Conservation (phyloP, 148 eudicot genomes). For the Diospyros lotus region DNA sequence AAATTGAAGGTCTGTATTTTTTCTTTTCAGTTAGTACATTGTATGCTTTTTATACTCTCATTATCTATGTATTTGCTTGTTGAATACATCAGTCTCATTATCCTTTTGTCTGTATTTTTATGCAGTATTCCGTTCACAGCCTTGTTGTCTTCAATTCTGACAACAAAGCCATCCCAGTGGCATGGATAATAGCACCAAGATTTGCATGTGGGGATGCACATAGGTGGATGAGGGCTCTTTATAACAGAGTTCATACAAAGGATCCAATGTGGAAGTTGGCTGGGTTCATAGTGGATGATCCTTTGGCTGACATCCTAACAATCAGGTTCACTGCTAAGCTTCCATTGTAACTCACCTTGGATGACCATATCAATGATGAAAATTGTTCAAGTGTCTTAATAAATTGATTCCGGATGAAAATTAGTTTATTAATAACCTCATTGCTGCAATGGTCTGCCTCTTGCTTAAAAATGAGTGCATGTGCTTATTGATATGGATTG, state of each 20-base stretch:
- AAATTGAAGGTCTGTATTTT: slow-evolving; percentile 63
- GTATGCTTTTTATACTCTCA: background rate
- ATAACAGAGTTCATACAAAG: slow-evolving; percentile 65
- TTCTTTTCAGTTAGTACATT: slow-evolving; percentile 5
- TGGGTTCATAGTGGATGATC: slow-evolving; percentile 88
- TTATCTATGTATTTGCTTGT: background rate
- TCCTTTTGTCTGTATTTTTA: slow-evolving; percentile 19
- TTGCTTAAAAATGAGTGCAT: background rate
- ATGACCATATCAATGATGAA: background rate
- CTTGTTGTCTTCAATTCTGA: slow-evolving; percentile 90
- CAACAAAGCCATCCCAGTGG: slow-evolving; percentile 96
- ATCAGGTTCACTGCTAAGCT: slow-evolving; percentile 49
- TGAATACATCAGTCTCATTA: slow-evolving; percentile 8
- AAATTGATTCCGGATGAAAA: slow-evolving; percentile 2
- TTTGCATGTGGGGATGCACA: slow-evolving; percentile 50
- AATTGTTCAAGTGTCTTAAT: background rate
- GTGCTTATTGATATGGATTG: background rate
- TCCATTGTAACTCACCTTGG: background rate
- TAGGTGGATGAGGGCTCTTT: slow-evolving; percentile 96
- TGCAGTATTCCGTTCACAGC: slow-evolving; percentile 84
- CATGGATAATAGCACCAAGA: slow-evolving; percentile 86
- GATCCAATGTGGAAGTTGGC: slow-evolving; percentile 90
- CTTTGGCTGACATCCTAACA: slow-evolving; percentile 54
- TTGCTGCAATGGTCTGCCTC: background rate
- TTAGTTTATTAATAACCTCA: background rate